Percentiles rank a stretch among this genome's conserved stretches.
These are phyloP conservation scores for Ramaria sp. DNA, from an alignment of 768 basidiomycete species.

Conservation along the genomic window DNA sequence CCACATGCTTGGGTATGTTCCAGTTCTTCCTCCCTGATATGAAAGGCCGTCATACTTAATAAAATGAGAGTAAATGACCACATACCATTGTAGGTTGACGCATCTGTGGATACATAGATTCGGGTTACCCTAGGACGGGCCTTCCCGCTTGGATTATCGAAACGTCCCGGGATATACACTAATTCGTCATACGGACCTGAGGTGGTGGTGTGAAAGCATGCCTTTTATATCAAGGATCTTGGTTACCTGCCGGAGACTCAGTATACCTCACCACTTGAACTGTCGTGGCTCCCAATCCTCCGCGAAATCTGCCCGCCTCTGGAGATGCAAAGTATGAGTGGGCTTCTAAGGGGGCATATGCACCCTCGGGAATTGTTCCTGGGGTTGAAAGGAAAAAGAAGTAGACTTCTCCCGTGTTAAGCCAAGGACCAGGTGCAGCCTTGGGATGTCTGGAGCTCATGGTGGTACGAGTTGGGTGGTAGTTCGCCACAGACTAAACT, in stretches of 20 bases:
- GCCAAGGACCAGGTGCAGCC: not conserved
- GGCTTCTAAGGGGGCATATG: not conserved
- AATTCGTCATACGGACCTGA: conserved; percentile 12
- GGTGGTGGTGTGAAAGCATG: not conserved
- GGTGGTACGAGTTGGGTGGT: too few species aligned
- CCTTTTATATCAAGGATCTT: not conserved
- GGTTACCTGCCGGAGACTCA: not conserved
- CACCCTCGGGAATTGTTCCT: not conserved
- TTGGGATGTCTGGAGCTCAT: not conserved
- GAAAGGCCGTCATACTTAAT: not conserved
- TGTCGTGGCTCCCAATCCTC: not conserved
- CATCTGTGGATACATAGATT: conserved; percentile 10
- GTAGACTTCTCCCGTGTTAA: not conserved
- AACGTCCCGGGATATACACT: conserved; percentile 9
- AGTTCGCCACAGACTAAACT: too few species aligned
- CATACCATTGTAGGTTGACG: conserved; percentile 10
- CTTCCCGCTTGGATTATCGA: conserved; percentile 7
- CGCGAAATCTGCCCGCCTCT: not conserved
- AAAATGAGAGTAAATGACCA: not conserved
- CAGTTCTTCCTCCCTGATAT: conserved; percentile 10
- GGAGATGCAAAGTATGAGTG: not conserved
- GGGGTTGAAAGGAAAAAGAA: not conserved
- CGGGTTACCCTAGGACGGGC: not conserved
- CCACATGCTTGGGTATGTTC: conserved; percentile 12
- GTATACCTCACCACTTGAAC: conserved; percentile 3